Evolutionary conservation across 495 filamentous ascomycete genomes (phyloP).

Genomic region (Penicillium egyptiacum): DNA sequence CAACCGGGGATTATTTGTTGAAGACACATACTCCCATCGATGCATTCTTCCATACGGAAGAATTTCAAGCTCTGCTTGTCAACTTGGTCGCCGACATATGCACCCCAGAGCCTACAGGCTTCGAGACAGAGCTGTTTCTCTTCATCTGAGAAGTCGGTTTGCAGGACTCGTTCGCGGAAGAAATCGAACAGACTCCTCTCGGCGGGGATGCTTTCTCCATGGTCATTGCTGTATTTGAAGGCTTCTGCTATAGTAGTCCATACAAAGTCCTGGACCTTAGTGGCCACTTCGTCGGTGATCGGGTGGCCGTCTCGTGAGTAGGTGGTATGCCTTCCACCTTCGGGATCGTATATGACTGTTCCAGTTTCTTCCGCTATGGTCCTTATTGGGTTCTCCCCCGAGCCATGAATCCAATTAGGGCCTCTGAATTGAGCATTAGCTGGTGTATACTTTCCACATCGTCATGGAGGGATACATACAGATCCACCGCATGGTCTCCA

Average conservation of each 20-base stretch:
- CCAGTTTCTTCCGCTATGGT: conserved; percentile 69
- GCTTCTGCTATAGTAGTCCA: conserved; percentile 81
- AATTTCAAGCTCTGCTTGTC: conserved; percentile 82
- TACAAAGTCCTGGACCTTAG: conserved; percentile 58
- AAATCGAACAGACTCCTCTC: conserved; percentile 75
- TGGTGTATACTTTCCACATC: neutral
- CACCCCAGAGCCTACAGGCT: conserved; percentile 77
- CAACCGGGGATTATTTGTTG: neutral
- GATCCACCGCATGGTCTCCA: conserved; percentile 47
- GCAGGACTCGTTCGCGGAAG: conserved; percentile 61
- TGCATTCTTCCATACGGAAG: conserved; percentile 92
- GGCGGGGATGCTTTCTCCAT: conserved; percentile 61
- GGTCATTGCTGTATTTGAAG: conserved; percentile 73
- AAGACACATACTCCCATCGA: conserved; percentile 71
- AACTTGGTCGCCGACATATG: conserved; percentile 79
- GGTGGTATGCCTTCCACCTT: conserved; percentile 51
- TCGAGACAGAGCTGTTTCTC: conserved; percentile 58
- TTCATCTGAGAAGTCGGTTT: conserved; percentile 51
- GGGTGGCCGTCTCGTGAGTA: conserved; percentile 64
- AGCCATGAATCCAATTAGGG: conserved; percentile 95
- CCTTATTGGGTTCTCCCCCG: conserved; percentile 78
- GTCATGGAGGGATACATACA: conserved; percentile 29
- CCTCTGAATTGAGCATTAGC: conserved; percentile 50
- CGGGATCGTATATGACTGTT: conserved; percentile 56
- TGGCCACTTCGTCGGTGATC: conserved; percentile 52